Base-by-base conservation (phyloP, 495 filamentous ascomycete species). In the Tuber indicum region DNA sequence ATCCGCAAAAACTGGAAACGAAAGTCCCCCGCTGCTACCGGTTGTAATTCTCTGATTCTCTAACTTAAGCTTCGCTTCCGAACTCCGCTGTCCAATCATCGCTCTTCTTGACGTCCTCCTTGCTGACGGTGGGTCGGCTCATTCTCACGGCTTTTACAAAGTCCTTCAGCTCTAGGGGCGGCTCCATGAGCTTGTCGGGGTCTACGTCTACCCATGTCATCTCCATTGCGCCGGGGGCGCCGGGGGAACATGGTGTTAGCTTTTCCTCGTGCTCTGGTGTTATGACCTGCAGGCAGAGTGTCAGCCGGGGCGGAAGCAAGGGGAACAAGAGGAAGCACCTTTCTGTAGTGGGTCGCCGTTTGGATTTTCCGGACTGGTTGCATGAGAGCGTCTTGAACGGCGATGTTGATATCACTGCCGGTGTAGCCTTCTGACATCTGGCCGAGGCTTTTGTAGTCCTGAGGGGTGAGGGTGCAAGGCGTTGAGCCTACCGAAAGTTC, bases 291-390 rank as follows among this genome's bases (percentile, higher is more conserved):
- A 14, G 26, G 58, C 12, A 14, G 26, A 66, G 14, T 66, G 26
- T 66, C 12, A 66, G 58, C 16, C 32, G 58, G n/a, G 58, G 16
- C 12, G 58, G 70, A 49, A 16, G 5, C 36, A 9, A 66, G 6
- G 23, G 21, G 16, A 52, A 10, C 79, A 84, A 69, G 14, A 32
- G 12, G 58, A 66, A 32, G 58, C 87, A 96, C 95, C 88, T 92
- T 92, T 84, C 98, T 98, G 86, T 98, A 99, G 86, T 99, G 96
- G 75, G 96, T 99, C 44, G 96, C 96, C 71, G 93, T 97, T 86
- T 98, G 95, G 78, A 99, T 98, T 86, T 97, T 96, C 74, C 96
- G 88, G 75, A 99, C 93, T 1, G 96, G 96, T 83, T 98, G 94
- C 96, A 99, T 99, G 32, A 98, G 86, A 17, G 96, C 96, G 86